Conservation (phyloP, 208 protist species). For the Trypanosoma congolense region DNA sequence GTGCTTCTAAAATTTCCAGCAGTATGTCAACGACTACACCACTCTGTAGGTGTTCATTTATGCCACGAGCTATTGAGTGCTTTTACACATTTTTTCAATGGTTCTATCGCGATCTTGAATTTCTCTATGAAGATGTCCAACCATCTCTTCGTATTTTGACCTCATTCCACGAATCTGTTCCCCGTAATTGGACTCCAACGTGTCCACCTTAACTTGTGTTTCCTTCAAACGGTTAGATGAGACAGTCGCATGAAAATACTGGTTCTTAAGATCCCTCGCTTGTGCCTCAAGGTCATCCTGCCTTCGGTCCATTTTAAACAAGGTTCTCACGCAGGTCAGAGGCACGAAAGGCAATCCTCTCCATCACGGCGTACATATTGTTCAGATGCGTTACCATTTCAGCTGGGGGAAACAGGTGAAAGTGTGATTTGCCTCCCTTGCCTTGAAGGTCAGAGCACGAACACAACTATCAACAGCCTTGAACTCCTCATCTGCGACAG, state of each 20-base stretch:
- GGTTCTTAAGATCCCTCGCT: slow-evolving; percentile 47
- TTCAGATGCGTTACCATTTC: slow-evolving; percentile 85
- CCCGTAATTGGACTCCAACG: slow-evolving; percentile 38
- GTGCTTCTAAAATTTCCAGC: no score
- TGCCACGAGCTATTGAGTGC: not conserved
- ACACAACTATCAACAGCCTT: slow-evolving; percentile 37
- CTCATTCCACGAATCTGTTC: slow-evolving; percentile 34
- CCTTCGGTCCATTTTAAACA: slow-evolving; percentile 31
- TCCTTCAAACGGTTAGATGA: slow-evolving; percentile 45
- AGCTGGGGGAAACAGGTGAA: slow-evolving; percentile 74
- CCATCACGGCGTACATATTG: slow-evolving; percentile 77
- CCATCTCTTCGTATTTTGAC: slow-evolving; percentile 31
- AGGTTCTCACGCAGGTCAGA: slow-evolving; percentile 58
- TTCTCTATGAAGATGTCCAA: slow-evolving; percentile 44
- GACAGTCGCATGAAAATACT: slow-evolving; percentile 38
- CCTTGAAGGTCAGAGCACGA: slow-evolving; percentile 29
- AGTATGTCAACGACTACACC: not conserved
- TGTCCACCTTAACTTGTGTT: slow-evolving; percentile 47
- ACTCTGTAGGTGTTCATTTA: slow-evolving; percentile 4
- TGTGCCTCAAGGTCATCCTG: slow-evolving; percentile 65
- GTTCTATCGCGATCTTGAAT: slow-evolving; percentile 65
- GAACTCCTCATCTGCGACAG: slow-evolving; percentile 55
- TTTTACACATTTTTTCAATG: slow-evolving; percentile 50
- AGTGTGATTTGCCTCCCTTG: slow-evolving; percentile 52
- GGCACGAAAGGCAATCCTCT: slow-evolving; percentile 62